These are phyloP conservation scores for Pinguiococcus pyrenoidosus DNA, from an alignment of 108 stramenopile species.

Conservation along the genomic window DNA sequence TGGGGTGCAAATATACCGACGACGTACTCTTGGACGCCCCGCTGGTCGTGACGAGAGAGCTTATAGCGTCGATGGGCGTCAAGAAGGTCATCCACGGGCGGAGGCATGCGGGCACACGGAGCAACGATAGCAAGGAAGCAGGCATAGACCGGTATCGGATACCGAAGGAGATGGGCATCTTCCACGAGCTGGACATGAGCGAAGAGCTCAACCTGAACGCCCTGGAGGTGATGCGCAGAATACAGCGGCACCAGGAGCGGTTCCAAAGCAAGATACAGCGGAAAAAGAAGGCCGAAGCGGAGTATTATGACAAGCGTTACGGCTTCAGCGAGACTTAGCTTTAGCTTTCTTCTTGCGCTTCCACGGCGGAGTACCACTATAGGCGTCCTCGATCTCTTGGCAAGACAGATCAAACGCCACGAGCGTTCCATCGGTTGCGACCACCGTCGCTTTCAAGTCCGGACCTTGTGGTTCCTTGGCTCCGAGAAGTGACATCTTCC, in stretches of 20 bases:
- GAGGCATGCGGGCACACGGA: conserved; percentile 2
- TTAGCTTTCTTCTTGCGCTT: no score
- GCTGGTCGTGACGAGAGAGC: conserved; percentile 64
- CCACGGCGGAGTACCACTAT: no score
- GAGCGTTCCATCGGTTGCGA: no score
- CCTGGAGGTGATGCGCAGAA: conserved; percentile 33
- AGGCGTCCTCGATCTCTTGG: no score
- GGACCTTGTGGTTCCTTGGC: no score
- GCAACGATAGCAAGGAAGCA: conserved; percentile 7
- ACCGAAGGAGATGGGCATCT: conserved; percentile 25
- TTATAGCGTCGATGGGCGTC: conserved; percentile 53
- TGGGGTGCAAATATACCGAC: conserved; percentile 64
- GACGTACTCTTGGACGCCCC: conserved; percentile 96
- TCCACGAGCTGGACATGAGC: conserved; percentile 16
- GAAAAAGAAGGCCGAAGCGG: conserved; percentile 41
- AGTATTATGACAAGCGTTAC: conserved; percentile 42
- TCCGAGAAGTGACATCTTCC: no score
- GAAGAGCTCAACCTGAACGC: conserved; percentile 19
- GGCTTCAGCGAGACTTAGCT: background rate
- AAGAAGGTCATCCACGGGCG: conserved; percentile 20
- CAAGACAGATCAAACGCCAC: no score
- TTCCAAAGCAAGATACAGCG: conserved; percentile 26
- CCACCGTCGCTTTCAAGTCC: no score
- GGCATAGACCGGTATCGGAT: conserved; percentile 12
- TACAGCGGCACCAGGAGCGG: conserved; percentile 30